Conservation (phyloP, 2,329 filamentous ascomycete species). For the Pseudogymnoascus sp. region DNA sequence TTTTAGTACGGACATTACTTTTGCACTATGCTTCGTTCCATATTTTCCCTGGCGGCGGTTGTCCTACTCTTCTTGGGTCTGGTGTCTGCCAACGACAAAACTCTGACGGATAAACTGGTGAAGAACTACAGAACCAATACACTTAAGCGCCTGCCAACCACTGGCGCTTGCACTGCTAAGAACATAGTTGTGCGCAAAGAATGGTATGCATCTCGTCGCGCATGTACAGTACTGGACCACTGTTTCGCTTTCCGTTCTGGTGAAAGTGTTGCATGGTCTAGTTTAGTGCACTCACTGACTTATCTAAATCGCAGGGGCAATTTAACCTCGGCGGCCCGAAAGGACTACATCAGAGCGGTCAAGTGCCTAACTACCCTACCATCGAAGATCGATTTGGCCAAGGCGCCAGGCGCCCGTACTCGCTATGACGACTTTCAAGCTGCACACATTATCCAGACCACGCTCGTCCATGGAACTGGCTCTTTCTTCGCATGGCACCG, state of each 20-base stretch:
- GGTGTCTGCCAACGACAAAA: background rate
- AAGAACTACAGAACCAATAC: background rate
- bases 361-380: constrained; percentile 26
- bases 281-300: background rate
- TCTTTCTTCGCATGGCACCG: constrained; percentile 36
- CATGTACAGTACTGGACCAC: background rate
- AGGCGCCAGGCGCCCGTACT: constrained; percentile 18
- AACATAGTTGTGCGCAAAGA: constrained; percentile 14
- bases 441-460: constrained; percentile 30
- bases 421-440: constrained; percentile 34
- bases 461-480: constrained; percentile 27
- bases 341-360: constrained; percentile 19
- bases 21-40: background rate
- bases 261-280: background rate
- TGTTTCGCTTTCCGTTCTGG: background rate
- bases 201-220: constrained; percentile 9
- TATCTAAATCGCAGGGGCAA: background rate
- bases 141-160: background rate
- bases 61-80: background rate
- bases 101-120: background rate
- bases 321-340: background rate
- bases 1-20: background rate
- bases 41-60: background rate
- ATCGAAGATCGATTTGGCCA: constrained; percentile 24
- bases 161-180: constrained; percentile 10